These are phyloP conservation scores for Alternaria ethzedia DNA, from an alignment of 2,329 filamentous ascomycete genomes.

Conservation along the genomic window DNA sequence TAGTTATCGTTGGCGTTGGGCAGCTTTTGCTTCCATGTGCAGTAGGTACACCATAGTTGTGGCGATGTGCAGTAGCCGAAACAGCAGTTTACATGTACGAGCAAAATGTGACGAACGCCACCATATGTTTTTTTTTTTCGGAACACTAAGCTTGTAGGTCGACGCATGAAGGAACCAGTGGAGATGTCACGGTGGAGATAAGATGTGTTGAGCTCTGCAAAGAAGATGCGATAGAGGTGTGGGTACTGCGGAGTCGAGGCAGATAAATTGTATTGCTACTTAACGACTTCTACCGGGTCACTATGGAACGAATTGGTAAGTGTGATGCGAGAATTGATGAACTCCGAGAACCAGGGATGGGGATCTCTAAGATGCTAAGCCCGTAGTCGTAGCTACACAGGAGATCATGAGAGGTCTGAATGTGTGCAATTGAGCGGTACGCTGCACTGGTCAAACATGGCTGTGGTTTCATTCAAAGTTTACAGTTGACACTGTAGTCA, in stretches of 20 bases:
- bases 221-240: not conserved
- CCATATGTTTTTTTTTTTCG: not conserved
- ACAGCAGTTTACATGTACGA: not conserved
- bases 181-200: not conserved
- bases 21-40: not conserved
- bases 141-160: not conserved
- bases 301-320: not conserved
- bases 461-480: not conserved
- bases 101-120: not conserved
- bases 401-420: not conserved
- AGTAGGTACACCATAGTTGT: not conserved
- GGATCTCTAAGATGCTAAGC: not conserved
- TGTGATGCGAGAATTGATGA: too few relatives aligned
- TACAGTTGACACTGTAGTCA: not conserved
- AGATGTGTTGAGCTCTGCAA: not conserved
- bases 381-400: not conserved
- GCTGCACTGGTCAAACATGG: not conserved
- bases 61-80: constrained; percentile 3
- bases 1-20: not conserved
- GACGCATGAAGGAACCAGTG: not conserved
- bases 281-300: not conserved
- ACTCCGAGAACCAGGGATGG: not conserved
- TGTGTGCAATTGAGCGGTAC: not conserved
- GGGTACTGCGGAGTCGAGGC: not conserved
- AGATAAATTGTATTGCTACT: not conserved